Conservation (phyloP, 1,284 basidiomycete genomes). For the Xanthoconium separans region DNA sequence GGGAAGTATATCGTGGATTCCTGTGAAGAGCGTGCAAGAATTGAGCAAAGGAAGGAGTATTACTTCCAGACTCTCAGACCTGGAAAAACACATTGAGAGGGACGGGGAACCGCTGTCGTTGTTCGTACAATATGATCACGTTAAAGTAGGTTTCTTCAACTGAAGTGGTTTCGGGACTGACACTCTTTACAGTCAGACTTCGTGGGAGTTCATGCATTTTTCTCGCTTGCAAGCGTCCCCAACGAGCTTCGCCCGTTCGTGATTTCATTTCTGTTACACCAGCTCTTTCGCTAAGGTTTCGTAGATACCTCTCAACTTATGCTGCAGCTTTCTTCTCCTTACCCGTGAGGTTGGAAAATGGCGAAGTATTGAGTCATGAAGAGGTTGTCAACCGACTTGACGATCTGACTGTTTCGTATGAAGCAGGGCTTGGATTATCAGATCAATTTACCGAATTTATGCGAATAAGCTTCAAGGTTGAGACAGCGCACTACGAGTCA, state of each 20-base stretch:
- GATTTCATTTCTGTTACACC: slow-evolving; percentile 1
- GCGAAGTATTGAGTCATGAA: slow-evolving; percentile 78
- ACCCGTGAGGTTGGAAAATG: slow-evolving; percentile 72
- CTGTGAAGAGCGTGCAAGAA: slow-evolving; percentile 81
- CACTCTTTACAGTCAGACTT: slow-evolving; percentile 79
- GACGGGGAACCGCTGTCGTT: slow-evolving; percentile 79
- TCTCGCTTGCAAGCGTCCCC: slow-evolving; percentile 75
- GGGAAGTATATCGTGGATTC: slow-evolving; percentile 92
- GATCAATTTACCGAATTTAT: slow-evolving; percentile 75
- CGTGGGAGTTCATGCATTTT: slow-evolving; percentile 76
- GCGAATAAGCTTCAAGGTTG: slow-evolving; percentile 82
- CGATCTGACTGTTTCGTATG: slow-evolving; percentile 89
- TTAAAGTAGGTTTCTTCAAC: slow-evolving; percentile 54
- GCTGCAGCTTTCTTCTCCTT: slow-evolving; percentile 88
- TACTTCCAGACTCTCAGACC: slow-evolving; percentile 27
- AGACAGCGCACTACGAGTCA: slow-evolving; percentile 76
- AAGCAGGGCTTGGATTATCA: slow-evolving; percentile 69
- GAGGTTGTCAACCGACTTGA: slow-evolving; percentile 91
- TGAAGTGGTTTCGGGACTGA: slow-evolving; percentile 8
- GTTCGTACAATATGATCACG: slow-evolving; percentile 90
- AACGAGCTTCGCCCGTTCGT: slow-evolving; percentile 75
- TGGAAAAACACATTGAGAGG: slow-evolving; percentile 67
- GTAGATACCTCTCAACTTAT: slow-evolving; percentile 81
- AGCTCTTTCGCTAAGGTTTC: slow-evolving; percentile 7
- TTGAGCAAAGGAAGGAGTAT: slow-evolving; percentile 45